These are phyloP conservation scores for Podospora anserina DNA, from an alignment of 495 filamentous ascomycete genomes.

Conservation along the genomic window DNA sequence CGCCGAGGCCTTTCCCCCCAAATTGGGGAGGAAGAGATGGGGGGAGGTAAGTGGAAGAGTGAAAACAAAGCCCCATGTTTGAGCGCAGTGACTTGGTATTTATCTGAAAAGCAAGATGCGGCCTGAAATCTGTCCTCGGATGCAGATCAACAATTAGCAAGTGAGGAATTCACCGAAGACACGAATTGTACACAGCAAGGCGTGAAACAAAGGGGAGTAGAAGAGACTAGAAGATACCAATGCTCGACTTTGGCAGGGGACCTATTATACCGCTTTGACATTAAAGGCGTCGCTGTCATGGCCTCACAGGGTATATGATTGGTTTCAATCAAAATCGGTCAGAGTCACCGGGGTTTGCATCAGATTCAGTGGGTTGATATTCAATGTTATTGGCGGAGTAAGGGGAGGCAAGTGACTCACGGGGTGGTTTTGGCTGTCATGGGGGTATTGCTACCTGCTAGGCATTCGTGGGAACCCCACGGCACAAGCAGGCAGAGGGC, in stretches of 20 bases:
- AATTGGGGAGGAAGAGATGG: not conserved
- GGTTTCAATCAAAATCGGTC: not conserved
- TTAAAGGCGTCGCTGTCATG: not conserved
- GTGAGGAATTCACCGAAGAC: not conserved
- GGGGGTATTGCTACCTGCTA: not conserved
- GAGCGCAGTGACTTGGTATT: not conserved
- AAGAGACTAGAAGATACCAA: not conserved
- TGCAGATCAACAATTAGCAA: not conserved
- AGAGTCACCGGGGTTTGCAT: not conserved
- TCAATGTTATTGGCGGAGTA: not conserved
- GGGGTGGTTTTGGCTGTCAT: not conserved
- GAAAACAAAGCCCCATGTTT: not conserved
- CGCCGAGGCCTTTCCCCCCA: not conserved
- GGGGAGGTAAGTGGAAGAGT: not conserved
- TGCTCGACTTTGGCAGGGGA: not conserved
- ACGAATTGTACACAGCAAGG: not conserved
- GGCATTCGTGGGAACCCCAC: not conserved
- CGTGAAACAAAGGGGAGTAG: not conserved
- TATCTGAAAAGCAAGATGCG: not conserved
- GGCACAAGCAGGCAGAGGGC: not conserved
- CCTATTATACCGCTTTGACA: not conserved
- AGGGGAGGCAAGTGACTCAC: not conserved
- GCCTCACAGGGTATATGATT: not conserved
- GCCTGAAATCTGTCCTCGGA: not conserved
- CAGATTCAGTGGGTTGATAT: not conserved